Conservation (phyloP, 192 early-diverging fungal species). For the Podila horticola region DNA sequence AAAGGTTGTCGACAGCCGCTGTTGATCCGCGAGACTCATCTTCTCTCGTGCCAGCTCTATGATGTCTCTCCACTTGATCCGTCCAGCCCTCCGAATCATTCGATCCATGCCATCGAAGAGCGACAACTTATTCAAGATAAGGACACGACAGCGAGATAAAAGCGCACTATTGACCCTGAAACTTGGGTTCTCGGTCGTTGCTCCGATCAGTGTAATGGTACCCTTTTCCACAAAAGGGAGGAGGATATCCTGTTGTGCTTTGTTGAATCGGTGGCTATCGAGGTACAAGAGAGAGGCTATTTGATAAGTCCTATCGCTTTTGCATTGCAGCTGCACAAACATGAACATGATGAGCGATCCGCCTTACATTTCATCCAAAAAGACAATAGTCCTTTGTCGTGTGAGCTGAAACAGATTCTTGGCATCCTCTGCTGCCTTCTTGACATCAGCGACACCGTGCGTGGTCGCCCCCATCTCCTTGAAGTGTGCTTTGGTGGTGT, state of each 20-base stretch:
- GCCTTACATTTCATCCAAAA: slow-evolving; percentile 83
- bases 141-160: slow-evolving; percentile 82
- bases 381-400: slow-evolving; percentile 75
- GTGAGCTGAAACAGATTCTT: slow-evolving; percentile 63
- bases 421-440: slow-evolving; percentile 78
- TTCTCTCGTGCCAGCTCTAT: slow-evolving; percentile 30
- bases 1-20: neutral
- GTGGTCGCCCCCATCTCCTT: slow-evolving; percentile 62
- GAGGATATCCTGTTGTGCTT: slow-evolving; percentile 89
- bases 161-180: slow-evolving; percentile 87
- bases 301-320: neutral
- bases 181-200: slow-evolving; percentile 86
- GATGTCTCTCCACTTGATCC: slow-evolving; percentile 58
- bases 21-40: slow-evolving; percentile 22
- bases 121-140: slow-evolving; percentile 75
- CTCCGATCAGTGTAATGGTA: slow-evolving; percentile 72
- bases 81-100: slow-evolving; percentile 70
- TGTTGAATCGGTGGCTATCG: slow-evolving; percentile 82
- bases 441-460: slow-evolving; percentile 68
- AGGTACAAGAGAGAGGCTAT: neutral
- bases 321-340: neutral
- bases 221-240: slow-evolving; percentile 83
- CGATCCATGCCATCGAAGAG: slow-evolving; percentile 62
- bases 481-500: slow-evolving; percentile 57
- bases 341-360: neutral